Base-by-base conservation (phyloP, 352 stramenopile species). In the Phytophthora pistaciae region DNA sequence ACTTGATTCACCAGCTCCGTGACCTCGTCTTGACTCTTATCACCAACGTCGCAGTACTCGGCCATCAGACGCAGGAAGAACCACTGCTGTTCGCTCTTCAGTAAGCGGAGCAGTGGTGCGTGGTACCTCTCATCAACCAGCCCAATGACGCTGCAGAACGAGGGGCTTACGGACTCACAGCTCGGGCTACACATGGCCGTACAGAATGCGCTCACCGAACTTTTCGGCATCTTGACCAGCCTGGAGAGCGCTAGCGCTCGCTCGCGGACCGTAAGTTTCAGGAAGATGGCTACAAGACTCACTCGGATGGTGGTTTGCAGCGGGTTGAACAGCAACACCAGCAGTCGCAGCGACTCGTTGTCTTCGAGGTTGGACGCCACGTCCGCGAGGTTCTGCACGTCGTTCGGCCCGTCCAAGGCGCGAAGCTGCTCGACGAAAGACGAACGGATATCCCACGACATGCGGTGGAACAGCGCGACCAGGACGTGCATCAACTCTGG, bases 391-490 rank as follows among this genome's bases (percentile, higher is more conserved):
- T 66, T 76, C 54, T 85, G 56, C 0, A 87, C 67, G 27, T 90
- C 64, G 3, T 54, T 62, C 4, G 59, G 56, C 1, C 66, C 70
- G 16, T 93, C 82, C 3, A 93, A 62, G 9, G 75, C 74, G 16
- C 80, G 83, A 25, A 90, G 75, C 66, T 93, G 84, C 66, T 93
- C 84, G 7, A 93, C 60, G 11, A 91, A 79, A 23, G 82, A 70
- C 13, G 84, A 91, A 0, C 84, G 77, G 11, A 80, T 80, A 1
- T 79, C 74, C 84, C 84, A 93, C 6, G 77, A 67, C 63, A 91
- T 79, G 20, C 72, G 79, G 18, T 82, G 59, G 1, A 91, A 75
- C 27, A 90, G 62, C 21, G 67, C 69, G 3, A 93, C 76, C 21
- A 90, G 66, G 4, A 72, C 20, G 21, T 88, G 74, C 62, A 91